Conservation (phyloP, 2,329 filamentous ascomycete species). For the Venturia aucupariae region DNA sequence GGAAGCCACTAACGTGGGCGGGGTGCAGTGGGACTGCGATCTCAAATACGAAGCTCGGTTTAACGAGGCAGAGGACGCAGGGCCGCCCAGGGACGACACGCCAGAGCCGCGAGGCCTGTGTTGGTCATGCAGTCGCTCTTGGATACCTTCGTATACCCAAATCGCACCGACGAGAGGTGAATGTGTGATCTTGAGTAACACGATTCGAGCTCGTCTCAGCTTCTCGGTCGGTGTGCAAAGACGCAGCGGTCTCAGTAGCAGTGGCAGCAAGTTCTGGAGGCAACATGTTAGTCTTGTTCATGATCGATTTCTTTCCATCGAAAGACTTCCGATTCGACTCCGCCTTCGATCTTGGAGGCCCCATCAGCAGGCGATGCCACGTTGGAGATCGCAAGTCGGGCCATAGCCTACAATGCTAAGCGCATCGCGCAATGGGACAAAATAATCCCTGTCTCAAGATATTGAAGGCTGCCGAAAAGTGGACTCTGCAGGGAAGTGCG, state of each 20-base stretch:
- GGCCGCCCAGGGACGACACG: slow-evolving; percentile 12
- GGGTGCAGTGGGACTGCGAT: slow-evolving; percentile 3
- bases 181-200: slow-evolving; percentile 51
- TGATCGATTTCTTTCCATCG: neutral
- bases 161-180: slow-evolving; percentile 62
- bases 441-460: neutral
- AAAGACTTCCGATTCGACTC: neutral
- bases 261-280: slow-evolving; percentile 61
- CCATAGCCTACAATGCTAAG: neutral
- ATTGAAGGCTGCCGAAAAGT: neutral
- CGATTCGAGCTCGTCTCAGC: slow-evolving; percentile 52
- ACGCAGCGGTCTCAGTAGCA: slow-evolving; percentile 63
- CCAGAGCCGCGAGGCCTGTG: slow-evolving; percentile 10
- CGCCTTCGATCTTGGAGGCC: neutral
- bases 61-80: slow-evolving; percentile 7
- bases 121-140: slow-evolving; percentile 22
- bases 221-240: slow-evolving; percentile 56
- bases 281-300: neutral
- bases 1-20: slow-evolving; percentile 11
- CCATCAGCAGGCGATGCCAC: neutral
- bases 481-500: neutral
- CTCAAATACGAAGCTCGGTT: slow-evolving; percentile 13
- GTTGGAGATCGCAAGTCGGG: neutral
- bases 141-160: slow-evolving; percentile 50
- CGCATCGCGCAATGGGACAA: neutral